Evolutionary conservation across 2,329 filamentous ascomycete genomes (phyloP).

Genomic region (Aulographum hederae): DNA sequence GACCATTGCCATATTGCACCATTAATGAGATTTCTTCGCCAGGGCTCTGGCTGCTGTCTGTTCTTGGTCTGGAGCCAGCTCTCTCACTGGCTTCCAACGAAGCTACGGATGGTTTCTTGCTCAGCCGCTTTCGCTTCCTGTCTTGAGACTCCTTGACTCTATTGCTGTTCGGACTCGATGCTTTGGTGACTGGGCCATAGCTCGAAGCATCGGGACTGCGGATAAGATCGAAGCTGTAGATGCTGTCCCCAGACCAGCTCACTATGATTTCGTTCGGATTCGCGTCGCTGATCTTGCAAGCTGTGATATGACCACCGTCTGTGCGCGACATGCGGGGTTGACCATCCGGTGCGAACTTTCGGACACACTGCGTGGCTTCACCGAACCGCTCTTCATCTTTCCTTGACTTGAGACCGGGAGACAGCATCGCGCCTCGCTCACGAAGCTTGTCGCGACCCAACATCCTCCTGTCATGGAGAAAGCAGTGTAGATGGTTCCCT

Average conservation of each 20-base stretch:
- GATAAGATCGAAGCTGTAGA: conserved; percentile 48
- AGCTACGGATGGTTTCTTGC: conserved; percentile 23
- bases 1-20: conserved; percentile 40
- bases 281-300: conserved; percentile 52
- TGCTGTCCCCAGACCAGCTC: conserved; percentile 49
- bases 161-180: not conserved
- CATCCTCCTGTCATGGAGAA: conserved; percentile 52
- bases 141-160: not conserved
- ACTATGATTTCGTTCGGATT: conserved; percentile 49
- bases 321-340: conserved; percentile 31
- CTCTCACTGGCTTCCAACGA: conserved; percentile 20
- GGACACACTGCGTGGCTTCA: conserved; percentile 45
- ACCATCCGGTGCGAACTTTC: conserved; percentile 46
- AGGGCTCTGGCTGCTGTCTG: conserved; percentile 18
- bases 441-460: conserved; percentile 36
- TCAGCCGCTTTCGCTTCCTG: conserved; percentile 41
- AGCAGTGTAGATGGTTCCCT: conserved; percentile 50
- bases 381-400: conserved; percentile 35
- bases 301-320: conserved; percentile 44
- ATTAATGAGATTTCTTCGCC: conserved; percentile 30
- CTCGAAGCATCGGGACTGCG: conserved; percentile 37
- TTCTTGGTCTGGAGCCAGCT: conserved; percentile 28
- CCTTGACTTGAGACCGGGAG: conserved; percentile 20
- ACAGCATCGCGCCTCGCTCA: conserved; percentile 32
- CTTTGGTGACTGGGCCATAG: conserved; percentile 1